Conservation (phyloP, 169 alveolate genomes). For the Eimeria necatrix region DNA sequence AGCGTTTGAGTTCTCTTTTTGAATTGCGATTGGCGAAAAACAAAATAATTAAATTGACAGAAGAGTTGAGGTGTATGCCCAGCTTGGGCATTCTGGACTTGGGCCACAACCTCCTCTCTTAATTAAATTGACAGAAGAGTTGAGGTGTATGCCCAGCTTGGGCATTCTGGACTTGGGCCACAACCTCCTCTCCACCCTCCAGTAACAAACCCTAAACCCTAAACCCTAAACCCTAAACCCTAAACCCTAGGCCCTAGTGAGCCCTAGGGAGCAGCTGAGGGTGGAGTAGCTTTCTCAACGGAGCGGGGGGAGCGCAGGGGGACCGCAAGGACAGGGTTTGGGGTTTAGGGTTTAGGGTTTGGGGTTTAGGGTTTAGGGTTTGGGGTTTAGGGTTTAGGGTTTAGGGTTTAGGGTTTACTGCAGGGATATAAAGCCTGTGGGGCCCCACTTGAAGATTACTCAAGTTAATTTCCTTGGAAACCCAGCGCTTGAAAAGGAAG, state of each 20-base stretch:
- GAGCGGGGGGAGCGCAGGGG: too few species aligned
- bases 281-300: neutral
- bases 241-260: too few species aligned
- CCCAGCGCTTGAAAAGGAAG: neutral
- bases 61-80: neutral
- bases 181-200: neutral
- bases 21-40: conserved; percentile 24
- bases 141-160: neutral
- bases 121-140: neutral
- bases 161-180: neutral
- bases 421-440: conserved; percentile 17
- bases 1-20: neutral
- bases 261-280: neutral
- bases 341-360: too few species aligned
- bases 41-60: neutral
- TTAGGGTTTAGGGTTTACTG: neutral
- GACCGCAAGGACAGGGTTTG: too few species aligned
- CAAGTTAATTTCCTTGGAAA: neutral
- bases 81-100: neutral
- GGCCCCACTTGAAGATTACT: neutral
- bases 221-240: neutral
- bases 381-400: neutral
- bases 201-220: neutral
- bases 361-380: too few species aligned
- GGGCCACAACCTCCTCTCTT: conserved; percentile 2